phyloP scores from a whole-genome alignment of 495 filamentous ascomycete genomes.

The Penicillium lagena region DNA sequence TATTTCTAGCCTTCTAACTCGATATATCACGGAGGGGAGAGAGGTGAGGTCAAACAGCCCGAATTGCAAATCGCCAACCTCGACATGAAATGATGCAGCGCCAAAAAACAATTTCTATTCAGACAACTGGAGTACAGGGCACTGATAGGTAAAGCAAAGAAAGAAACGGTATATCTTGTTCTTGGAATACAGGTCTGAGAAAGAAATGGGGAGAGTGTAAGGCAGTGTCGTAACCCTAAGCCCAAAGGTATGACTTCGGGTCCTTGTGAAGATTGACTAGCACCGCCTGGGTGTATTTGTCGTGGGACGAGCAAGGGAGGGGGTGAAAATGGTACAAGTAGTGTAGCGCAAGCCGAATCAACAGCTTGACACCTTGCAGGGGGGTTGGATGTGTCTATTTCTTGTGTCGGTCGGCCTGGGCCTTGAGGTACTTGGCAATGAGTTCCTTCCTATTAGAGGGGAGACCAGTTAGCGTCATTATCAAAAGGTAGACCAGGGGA shows the following conservation, averaged over 20 bases:
- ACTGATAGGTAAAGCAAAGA: too few relatives aligned
- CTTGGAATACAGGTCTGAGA: constrained; percentile 23
- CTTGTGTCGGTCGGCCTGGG: constrained; percentile 68
- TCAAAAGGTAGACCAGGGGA: background rate
- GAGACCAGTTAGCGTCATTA: background rate
- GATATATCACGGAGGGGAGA: too few relatives aligned
- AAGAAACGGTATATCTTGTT: constrained; percentile 6
- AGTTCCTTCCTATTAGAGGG: constrained; percentile 67
- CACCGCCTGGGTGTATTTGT: constrained; percentile 3
- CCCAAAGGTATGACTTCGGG: constrained; percentile 2
- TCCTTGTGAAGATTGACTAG: constrained; percentile 3
- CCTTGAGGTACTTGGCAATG: constrained; percentile 80
- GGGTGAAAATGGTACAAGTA: constrained; percentile 13
- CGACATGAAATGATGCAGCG: too few relatives aligned
- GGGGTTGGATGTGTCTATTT: constrained; percentile 34
- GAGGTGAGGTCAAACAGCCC: too few relatives aligned
- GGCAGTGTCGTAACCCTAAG: constrained; percentile 2
- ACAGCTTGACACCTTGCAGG: background rate
- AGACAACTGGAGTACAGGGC: too few relatives aligned
- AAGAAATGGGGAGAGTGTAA: constrained; percentile 9
- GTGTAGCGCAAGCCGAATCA: background rate
- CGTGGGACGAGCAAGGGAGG: background rate
- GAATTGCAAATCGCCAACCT: too few relatives aligned
- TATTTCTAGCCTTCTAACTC: too few relatives aligned
- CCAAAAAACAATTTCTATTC: too few relatives aligned